phyloP scores from a whole-genome alignment of 257 asterid genomes.

The Ajuga chamaepitys region DNA sequence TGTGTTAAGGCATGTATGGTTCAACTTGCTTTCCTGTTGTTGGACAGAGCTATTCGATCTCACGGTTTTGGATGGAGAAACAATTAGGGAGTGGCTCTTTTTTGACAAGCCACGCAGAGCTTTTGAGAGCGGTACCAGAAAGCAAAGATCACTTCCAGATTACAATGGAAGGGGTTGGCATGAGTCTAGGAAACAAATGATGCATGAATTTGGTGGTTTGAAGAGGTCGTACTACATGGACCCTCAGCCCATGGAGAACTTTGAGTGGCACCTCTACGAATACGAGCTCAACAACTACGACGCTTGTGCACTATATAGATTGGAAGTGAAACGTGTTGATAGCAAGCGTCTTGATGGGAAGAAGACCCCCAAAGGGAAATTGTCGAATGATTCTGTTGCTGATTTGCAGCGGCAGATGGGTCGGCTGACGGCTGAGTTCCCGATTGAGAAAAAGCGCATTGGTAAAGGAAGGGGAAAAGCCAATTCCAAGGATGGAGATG shows the following conservation, averaged over 20 bases:
- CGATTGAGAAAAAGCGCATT: constrained; percentile 39
- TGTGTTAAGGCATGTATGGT: background rate
- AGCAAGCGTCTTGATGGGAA: constrained; percentile 68
- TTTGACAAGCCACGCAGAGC: constrained; percentile 98
- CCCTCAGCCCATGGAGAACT: constrained; percentile 82
- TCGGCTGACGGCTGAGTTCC: constrained; percentile 70
- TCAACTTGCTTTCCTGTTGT: constrained; percentile 12
- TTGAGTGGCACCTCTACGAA: constrained; percentile 92
- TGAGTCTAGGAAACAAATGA: constrained; percentile 88
- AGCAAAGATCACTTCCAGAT: constrained; percentile 95
- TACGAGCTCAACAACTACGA: constrained; percentile 70
- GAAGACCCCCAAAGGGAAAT: constrained; percentile 76
- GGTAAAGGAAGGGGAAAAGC: constrained; percentile 44
- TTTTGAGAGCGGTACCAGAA: constrained; percentile 94
- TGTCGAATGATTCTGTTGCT: constrained; percentile 58
- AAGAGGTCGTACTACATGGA: constrained; percentile 99
- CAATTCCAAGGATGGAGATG: constrained; percentile 28
- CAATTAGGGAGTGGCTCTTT: constrained; percentile 92
- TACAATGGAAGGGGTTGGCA: constrained; percentile 98
- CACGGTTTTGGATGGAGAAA: constrained; percentile 66
- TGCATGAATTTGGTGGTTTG: constrained; percentile 80
- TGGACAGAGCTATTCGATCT: constrained; percentile 82
- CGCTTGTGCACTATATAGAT: constrained; percentile 74
- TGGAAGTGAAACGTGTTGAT: constrained; percentile 69
- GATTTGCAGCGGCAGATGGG: constrained; percentile 94